Conservation (phyloP, 352 stramenopile species). For the Pythium guiyangense region DNA sequence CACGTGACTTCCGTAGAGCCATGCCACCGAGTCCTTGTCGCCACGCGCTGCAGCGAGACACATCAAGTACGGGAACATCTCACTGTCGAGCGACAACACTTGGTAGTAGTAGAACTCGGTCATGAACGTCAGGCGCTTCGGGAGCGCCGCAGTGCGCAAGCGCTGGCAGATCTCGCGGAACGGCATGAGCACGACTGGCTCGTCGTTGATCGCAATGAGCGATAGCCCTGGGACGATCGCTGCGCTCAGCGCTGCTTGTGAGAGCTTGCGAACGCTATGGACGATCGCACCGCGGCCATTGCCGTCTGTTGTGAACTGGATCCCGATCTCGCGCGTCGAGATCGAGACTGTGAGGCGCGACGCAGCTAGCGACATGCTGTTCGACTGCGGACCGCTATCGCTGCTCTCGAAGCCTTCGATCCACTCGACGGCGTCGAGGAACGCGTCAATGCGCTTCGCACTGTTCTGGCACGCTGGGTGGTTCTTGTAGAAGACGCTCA, state of each 20-base stretch:
- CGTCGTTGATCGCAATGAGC: slow-evolving; percentile 80
- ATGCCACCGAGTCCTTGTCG: slow-evolving; percentile 61
- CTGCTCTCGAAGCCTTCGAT: slow-evolving; percentile 52
- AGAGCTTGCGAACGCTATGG: slow-evolving; percentile 70
- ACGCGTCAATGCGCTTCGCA: slow-evolving; percentile 43
- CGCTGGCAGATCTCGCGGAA: slow-evolving; percentile 72
- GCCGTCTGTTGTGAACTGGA: slow-evolving; percentile 77
- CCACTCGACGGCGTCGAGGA: slow-evolving; percentile 80
- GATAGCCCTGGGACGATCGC: slow-evolving; percentile 66
- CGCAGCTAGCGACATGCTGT: slow-evolving; percentile 41
- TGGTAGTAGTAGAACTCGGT: slow-evolving; percentile 86
- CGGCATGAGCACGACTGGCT: slow-evolving; percentile 73
- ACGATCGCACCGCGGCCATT: slow-evolving; percentile 77
- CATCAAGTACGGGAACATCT: slow-evolving; percentile 80
- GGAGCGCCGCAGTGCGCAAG: slow-evolving; percentile 57
- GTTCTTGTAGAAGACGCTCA: slow-evolving; percentile 58
- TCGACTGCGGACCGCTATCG: slow-evolving; percentile 29
- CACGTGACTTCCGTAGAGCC: slow-evolving; percentile 44
- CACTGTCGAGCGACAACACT: slow-evolving; percentile 58
- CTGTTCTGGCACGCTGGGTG: slow-evolving; percentile 76
- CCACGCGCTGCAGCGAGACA: slow-evolving; percentile 66
- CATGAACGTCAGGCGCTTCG: slow-evolving; percentile 82
- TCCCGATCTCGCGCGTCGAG: slow-evolving; percentile 77
- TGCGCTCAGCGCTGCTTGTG: slow-evolving; percentile 71
- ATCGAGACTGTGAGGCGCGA: slow-evolving; percentile 72